phyloP scores from a whole-genome alignment of 257 asterid species.

The Penstemon davidsonii region DNA sequence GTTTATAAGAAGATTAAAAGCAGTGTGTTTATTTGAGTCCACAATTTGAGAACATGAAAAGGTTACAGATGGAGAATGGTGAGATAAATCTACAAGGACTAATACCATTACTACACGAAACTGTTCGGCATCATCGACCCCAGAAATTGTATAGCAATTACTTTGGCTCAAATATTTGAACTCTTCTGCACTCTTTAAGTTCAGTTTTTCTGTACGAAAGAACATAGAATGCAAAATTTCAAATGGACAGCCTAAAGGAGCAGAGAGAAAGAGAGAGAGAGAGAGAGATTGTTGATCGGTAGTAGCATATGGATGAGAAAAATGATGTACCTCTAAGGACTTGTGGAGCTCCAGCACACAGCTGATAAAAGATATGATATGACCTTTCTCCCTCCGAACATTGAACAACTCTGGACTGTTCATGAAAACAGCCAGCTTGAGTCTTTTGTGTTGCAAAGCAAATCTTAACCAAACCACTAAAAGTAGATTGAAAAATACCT shows the following conservation, averaged over 20 bases:
- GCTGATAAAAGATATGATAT: conserved; percentile 97
- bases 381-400: conserved; percentile 94
- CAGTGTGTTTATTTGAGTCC: conserved; percentile 32
- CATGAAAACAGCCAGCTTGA: conserved; percentile 33
- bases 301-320: too few species aligned
- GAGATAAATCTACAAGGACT: conserved; percentile 28
- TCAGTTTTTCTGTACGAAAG: conserved; percentile 65
- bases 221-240: conserved; percentile 18
- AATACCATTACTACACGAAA: conserved; percentile 71
- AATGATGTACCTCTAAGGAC: conserved; percentile 65
- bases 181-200: conserved; percentile 67
- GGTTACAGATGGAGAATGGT: conserved; percentile 14
- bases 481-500: conserved; percentile 55
- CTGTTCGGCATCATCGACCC: conserved; percentile 95
- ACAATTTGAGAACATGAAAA: conserved; percentile 18
- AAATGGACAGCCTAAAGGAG: background rate
- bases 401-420: conserved; percentile 98
- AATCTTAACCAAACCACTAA: conserved; percentile 22
- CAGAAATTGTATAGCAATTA: conserved; percentile 71
- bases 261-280: background rate
- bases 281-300: background rate
- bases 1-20: conserved; percentile 24
- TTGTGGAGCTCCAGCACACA: conserved; percentile 96
- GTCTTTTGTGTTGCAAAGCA: conserved; percentile 29
- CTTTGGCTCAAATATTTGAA: conserved; percentile 86